These are phyloP conservation scores for Cutaneotrichosporon spelunceum DNA, from an alignment of 1,284 basidiomycete species.

Conservation along the genomic window DNA sequence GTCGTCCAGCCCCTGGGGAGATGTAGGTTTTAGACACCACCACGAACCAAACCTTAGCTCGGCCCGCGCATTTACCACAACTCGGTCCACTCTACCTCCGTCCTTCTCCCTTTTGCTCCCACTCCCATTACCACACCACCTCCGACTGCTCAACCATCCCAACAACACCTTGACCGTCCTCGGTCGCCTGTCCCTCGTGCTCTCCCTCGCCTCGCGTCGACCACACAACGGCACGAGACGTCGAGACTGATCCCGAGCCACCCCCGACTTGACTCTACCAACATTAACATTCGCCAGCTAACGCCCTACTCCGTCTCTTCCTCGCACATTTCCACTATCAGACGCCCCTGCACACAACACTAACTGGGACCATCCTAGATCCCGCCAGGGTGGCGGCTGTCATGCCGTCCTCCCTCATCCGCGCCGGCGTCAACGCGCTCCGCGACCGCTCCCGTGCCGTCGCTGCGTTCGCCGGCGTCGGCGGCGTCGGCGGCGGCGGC, in stretches of 20 bases:
- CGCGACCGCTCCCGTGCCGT: slow-evolving; percentile 23
- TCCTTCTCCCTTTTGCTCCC: neutral
- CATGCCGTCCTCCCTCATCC: slow-evolving; percentile 28
- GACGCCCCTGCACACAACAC: slow-evolving; percentile 4
- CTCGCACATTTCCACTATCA: neutral
- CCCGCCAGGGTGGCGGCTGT: slow-evolving; percentile 10
- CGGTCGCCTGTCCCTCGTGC: neutral
- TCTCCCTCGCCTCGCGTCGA: neutral
- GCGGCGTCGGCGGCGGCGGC: neutral
- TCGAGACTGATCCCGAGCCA: neutral
- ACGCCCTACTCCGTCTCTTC: neutral
- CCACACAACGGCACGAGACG: neutral
- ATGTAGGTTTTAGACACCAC: no score
- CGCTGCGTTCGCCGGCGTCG: slow-evolving; percentile 20
- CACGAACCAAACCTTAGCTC: no score
- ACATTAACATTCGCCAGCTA: slow-evolving; percentile 2
- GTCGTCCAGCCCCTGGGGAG: no score
- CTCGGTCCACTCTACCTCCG: neutral
- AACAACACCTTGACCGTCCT: neutral
- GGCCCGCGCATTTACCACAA: neutral
- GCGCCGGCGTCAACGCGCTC: slow-evolving; percentile 23
- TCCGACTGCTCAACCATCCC: neutral
- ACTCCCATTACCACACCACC: neutral
- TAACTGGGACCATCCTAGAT: neutral
- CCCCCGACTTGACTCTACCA: slow-evolving; percentile 2